Evolutionary conservation across 2,329 filamentous ascomycete genomes (phyloP).

Genomic region (Pseudophaeomoniella oleicola): DNA sequence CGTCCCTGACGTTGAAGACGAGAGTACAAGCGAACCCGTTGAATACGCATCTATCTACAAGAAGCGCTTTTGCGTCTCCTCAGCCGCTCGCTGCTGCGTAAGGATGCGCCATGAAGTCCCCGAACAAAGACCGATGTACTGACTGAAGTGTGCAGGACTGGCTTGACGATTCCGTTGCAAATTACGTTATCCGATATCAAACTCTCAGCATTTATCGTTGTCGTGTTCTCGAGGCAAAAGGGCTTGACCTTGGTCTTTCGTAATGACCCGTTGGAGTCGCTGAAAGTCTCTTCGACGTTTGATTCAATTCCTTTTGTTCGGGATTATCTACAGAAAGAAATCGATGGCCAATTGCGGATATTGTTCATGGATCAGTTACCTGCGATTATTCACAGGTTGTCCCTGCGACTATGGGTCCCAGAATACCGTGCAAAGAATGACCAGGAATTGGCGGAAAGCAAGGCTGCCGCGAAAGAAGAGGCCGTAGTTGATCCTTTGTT

Average conservation of each 20-base stretch:
- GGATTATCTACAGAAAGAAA: slow-evolving; percentile 90
- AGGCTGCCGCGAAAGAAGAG: slow-evolving; percentile 40
- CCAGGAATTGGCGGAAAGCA: slow-evolving; percentile 36
- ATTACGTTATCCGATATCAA: slow-evolving; percentile 94
- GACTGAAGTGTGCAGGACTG: slow-evolving; percentile 35
- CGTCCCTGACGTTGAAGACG: slow-evolving; percentile 87
- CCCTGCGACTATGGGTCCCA: slow-evolving; percentile 75
- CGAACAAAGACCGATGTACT: not conserved
- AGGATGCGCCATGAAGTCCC: slow-evolving; percentile 10
- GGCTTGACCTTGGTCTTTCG: slow-evolving; percentile 92
- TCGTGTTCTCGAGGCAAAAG: slow-evolving; percentile 96
- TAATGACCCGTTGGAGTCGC: slow-evolving; percentile 92
- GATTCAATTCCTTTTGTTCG: slow-evolving; percentile 97
- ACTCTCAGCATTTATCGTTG: slow-evolving; percentile 88
- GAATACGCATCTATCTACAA: slow-evolving; percentile 87
- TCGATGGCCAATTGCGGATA: slow-evolving; percentile 81
- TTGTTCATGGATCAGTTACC: slow-evolving; percentile 97
- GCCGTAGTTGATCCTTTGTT: slow-evolving; percentile 64
- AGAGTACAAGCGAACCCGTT: slow-evolving; percentile 95
- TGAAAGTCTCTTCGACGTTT: slow-evolving; percentile 97
- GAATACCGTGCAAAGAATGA: slow-evolving; percentile 61
- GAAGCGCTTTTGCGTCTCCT: slow-evolving; percentile 83
- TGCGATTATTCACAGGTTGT: slow-evolving; percentile 87
- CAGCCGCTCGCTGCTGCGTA: slow-evolving; percentile 73
- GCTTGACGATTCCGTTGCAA: slow-evolving; percentile 90